Conservation (phyloP, 2,329 filamentous ascomycete species). For the Cercospora beticola region DNA sequence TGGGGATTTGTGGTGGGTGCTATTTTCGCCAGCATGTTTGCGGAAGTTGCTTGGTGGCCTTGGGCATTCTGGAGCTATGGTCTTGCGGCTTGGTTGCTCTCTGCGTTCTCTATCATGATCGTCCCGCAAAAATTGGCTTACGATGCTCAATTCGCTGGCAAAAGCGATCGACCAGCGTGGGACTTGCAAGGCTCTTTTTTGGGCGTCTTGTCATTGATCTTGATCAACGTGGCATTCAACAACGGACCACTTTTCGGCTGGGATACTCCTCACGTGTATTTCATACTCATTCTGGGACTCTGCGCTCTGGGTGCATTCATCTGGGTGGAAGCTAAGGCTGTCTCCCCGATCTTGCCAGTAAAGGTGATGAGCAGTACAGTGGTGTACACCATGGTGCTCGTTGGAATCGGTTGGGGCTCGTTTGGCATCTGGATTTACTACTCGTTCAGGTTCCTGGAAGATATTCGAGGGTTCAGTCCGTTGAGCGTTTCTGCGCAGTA, state of each 20-base stretch:
- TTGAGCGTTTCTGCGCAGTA: slow-evolving; percentile 38
- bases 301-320: slow-evolving; percentile 33
- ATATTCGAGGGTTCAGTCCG: slow-evolving; percentile 36
- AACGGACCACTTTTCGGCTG: slow-evolving; percentile 38
- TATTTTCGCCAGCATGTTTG: slow-evolving; percentile 38
- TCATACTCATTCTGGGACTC: slow-evolving; percentile 34
- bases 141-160: slow-evolving; percentile 24
- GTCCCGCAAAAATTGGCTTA: slow-evolving; percentile 29
- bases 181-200: slow-evolving; percentile 33
- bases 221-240: slow-evolving; percentile 39
- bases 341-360: slow-evolving; percentile 31
- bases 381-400: slow-evolving; percentile 31
- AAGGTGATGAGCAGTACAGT: slow-evolving; percentile 30
- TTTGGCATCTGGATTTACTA: slow-evolving; percentile 39
- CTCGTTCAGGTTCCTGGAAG: slow-evolving; percentile 38
- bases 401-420: slow-evolving; percentile 36
- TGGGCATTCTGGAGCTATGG: slow-evolving; percentile 38
- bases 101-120: slow-evolving; percentile 29
- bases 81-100: slow-evolving; percentile 30
- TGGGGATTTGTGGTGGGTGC: slow-evolving; percentile 40
- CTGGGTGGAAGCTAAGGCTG: slow-evolving; percentile 32
- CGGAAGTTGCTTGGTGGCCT: slow-evolving; percentile 37
- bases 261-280: slow-evolving; percentile 33
- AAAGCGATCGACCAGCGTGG: slow-evolving; percentile 18
- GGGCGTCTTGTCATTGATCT: slow-evolving; percentile 35